These are phyloP conservation scores for Ogataea dorogensis DNA, from an alignment of 805 yeast genomes.

Conservation along the genomic window DNA sequence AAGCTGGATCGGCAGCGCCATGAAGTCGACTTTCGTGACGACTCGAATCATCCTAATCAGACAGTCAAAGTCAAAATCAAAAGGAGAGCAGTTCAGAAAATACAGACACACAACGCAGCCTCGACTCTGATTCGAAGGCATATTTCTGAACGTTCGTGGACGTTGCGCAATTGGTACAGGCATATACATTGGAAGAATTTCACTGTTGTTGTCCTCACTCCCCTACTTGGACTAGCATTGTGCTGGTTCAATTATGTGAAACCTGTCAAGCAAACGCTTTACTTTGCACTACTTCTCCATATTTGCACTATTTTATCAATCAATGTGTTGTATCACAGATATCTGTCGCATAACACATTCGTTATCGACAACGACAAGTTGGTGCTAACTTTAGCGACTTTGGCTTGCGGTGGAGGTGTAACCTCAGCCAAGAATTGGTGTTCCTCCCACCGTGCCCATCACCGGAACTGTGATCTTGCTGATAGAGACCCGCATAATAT, in stretches of 20 bases:
- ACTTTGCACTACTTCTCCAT: constrained; percentile 56
- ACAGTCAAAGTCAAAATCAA: constrained; percentile 34
- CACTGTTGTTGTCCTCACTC: constrained; percentile 53
- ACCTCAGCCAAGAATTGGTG: constrained; percentile 83
- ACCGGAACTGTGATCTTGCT: constrained; percentile 75
- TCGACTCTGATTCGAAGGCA: constrained; percentile 37
- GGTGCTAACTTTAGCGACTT: constrained; percentile 49
- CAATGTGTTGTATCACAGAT: constrained; percentile 81
- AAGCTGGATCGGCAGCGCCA: not conserved
- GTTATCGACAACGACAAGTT: constrained; percentile 41
- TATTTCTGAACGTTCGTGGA: constrained; percentile 73
- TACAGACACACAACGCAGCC: constrained; percentile 22
- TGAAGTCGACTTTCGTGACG: constrained; percentile 1
- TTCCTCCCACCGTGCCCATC: constrained; percentile 84
- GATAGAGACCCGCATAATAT: constrained; percentile 87
- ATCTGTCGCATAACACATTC: constrained; percentile 65
- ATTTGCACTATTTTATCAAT: constrained; percentile 63
- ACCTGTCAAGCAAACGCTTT: constrained; percentile 36
- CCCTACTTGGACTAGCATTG: constrained; percentile 35
- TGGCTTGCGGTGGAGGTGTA: constrained; percentile 71
- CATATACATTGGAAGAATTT: constrained; percentile 77
- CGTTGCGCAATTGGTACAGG: constrained; percentile 65
- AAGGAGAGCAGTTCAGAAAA: constrained; percentile 21
- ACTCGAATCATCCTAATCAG: constrained; percentile 12
- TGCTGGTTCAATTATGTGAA: constrained; percentile 10